Base-by-base conservation (phyloP, 805 yeast species). In the Candida tammaniensis region DNA sequence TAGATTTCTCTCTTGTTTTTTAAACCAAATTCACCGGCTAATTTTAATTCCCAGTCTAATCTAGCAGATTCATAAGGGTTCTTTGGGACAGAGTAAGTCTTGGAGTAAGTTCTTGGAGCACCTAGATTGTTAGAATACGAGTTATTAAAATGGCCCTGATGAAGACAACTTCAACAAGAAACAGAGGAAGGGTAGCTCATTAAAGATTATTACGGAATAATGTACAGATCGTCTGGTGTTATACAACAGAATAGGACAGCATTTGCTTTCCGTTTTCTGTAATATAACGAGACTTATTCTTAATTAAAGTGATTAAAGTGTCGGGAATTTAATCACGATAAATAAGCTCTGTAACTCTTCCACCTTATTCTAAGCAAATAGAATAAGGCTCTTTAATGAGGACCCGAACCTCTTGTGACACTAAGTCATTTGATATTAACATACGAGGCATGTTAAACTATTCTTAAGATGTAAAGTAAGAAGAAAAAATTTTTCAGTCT, bases 1-100 rank as follows among this genome's bases (percentile, higher is more conserved):
- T 93, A 93, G 73, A 93, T 87, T 78, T 93, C 98, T 72, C 94
- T 86, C 91, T 93, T 93, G 96, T 93, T 93, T 80, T 88, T 91
- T 70, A 93, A 84, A 82, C 98, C 98, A 85, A 76, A 89, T 76
- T 93, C 98, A 81, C 98, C 98, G 67, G 95, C 97, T 68, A 93
- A 86, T 78, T 93, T 91, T 73, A 93, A 86, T 78, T 93, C 98
- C 70, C 96, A 87, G 64, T 93, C 98, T 73, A 93, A 82, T 83
- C 98, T 96, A 72, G 97, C 94, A 57, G 94, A 86, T 79, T 93
- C 99, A 81, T 85, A 93, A 54, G 98, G 97, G 74, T 95, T 87
- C 83, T 86, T 88, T 79, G 99, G 99, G 69, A 91, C 96, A 67
- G 96, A 76, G 87, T 86, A 93, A 66, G 99, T 93, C 88, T 93